Percentiles rank a stretch among this genome's conserved stretches.
phyloP scores from a whole-genome alignment of 331 rosid genomes.

The Rosa hybrid region DNA sequence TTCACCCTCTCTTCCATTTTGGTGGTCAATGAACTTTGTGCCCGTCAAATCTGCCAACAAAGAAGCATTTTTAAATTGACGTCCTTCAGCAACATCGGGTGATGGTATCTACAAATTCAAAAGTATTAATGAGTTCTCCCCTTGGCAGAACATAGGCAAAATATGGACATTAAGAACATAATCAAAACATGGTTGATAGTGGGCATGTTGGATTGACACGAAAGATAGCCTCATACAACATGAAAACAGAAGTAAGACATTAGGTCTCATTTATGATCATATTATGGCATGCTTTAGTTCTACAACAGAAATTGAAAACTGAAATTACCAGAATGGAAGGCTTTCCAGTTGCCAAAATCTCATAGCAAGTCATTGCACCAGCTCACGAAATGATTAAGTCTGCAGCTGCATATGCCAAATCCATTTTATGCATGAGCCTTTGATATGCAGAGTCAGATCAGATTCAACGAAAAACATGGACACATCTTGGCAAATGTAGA shows the following conservation, averaged over 20 bases:
- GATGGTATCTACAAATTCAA: slow-evolving; percentile 62
- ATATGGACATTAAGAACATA: neutral
- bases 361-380: slow-evolving; percentile 58
- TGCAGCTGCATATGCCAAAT: slow-evolving; percentile 69
- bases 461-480: neutral
- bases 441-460: slow-evolving; percentile 18
- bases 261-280: too few species aligned
- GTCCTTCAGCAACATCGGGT: slow-evolving; percentile 66
- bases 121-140: neutral
- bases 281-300: too few species aligned
- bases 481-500: neutral
- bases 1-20: too few species aligned
- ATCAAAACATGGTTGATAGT: neutral
- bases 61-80: slow-evolving; percentile 74
- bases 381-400: slow-evolving; percentile 75
- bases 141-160: slow-evolving; percentile 7
- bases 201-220: neutral
- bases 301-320: too few species aligned
- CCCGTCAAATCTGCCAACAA: slow-evolving; percentile 75
- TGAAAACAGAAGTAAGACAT: slow-evolving; percentile 15
- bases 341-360: too few species aligned
- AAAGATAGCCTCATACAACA: neutral
- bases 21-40: slow-evolving; percentile 11
- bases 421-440: slow-evolving; percentile 80
- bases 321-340: too few species aligned